Evolutionary conservation across 2,329 filamentous ascomycete genomes (phyloP), one percentile per base, ranked within the genome.

Genomic region (Plenodomus lindquistii): DNA sequence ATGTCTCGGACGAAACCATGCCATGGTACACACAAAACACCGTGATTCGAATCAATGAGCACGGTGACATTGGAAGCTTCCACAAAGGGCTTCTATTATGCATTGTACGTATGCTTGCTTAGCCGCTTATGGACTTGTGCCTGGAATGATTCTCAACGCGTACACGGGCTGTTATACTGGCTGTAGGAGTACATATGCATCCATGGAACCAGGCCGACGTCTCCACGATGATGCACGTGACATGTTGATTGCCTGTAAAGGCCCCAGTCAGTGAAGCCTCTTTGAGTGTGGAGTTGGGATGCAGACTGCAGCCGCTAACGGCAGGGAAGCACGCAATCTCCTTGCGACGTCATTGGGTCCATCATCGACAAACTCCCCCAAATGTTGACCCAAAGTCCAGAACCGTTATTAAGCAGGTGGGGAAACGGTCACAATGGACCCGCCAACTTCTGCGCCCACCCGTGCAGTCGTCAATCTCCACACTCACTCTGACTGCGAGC

Each of bases 251-350:
- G 52, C 46, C n/a, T n/a, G n/a, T n/a, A n/a, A n/a, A n/a, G n/a
- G n/a, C n/a, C n/a, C n/a, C n/a, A n/a, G n/a, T n/a, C n/a, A n/a
- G n/a, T n/a, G n/a, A n/a, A n/a, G n/a, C n/a, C n/a, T n/a, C n/a
- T n/a, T n/a, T n/a, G n/a, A n/a, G n/a, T n/a, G n/a, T 6, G 22
- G 5, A 24, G 22, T 24, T 24, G 6, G 22, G 22, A 5, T 24
- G 5, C 22, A 24, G 22, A 24, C 22, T 31, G 27, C 27, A 31
- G 6, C 27, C 27, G 27, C 27, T 31, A 31, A 31, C 6, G 27
- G 11, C 27, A 31, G 27, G 27, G 27, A 52, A 66, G 52, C 54
- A 62, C 62, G 63, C 59, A 57, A 66, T 66, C 46, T 59, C 53
- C 44, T 50, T 38, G 54, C 42, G 34, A 50, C 54, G 50, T 63